Evolutionary conservation across 2,329 filamentous ascomycete genomes (phyloP), one percentile per base, ranked within the genome.

Genomic region (Talaromyces sp.): DNA sequence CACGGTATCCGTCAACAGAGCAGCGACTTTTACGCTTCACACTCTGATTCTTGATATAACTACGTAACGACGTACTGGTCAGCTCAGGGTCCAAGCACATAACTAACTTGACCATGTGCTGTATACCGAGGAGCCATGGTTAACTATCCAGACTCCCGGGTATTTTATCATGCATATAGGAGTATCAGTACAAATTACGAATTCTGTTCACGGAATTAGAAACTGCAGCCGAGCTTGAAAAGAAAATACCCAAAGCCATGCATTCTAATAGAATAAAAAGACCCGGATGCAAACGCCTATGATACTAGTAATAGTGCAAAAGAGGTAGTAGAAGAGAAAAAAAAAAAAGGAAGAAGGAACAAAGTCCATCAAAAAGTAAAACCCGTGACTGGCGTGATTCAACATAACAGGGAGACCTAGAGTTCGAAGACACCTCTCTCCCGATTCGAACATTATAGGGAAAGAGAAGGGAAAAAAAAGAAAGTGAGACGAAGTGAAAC

Each of bases 201-300:
- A 8, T 13, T 15, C 9, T 48, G n/a, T 9, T 51, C 33, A 40
- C 10, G 17, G 28, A 11, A 35, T 5, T n/a, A 21, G 28, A 19
- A 41, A 31, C 6, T 15, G 15, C 36, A 43, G 37, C 58, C 51
- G 33, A 52, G 19, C 19, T 39, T 52, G 22, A 52, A 39, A 28
- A 39, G 10, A 5, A 39, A 52, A 39, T 22, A 39, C 33, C 54
- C 54, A 50, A 56, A 56, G 41, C 54, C 54, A 56, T 50, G 54
- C 54, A 56, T 56, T 56, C 54, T 56, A 56, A 35, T 45, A 37
- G 13, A n/a, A n/a, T n/a, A 36, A 48, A 19, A 56, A 50, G 35
- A 48, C 31, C 33, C 40, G 53, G 35, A 56, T 50, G 54, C 43
- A 56, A 39, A 56, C 52, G 52, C 52, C 52, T 35, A 41, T 50